Conservation (phyloP, 768 basidiomycete genomes). For the Rhodotorula babjevae region DNA sequence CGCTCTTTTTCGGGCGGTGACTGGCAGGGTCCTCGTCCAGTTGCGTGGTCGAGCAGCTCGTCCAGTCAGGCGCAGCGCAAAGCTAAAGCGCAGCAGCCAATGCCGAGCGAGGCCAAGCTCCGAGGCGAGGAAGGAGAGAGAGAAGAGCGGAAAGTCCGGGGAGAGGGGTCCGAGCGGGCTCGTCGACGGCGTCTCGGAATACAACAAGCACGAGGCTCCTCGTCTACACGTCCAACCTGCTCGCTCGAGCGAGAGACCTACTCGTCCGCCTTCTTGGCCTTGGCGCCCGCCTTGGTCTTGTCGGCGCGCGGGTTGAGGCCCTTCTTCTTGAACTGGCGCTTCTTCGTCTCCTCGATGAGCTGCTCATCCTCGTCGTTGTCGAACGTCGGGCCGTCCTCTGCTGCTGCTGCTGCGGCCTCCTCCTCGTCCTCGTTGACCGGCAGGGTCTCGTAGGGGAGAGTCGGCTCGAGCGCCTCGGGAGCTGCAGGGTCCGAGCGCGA, state of each 20-base stretch:
- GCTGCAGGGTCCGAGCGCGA: slow-evolving; percentile 36
- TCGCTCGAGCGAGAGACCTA: background rate
- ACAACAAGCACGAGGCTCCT: background rate
- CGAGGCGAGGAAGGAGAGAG: too few species aligned
- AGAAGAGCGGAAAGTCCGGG: too few species aligned
- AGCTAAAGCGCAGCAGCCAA: too few species aligned
- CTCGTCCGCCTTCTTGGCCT: slow-evolving; percentile 13
- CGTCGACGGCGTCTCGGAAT: too few species aligned
- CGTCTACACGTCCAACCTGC: background rate
- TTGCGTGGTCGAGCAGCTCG: too few species aligned
- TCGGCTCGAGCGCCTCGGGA: slow-evolving; percentile 42
- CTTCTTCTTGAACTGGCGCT: slow-evolving; percentile 51
- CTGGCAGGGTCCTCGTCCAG: too few species aligned
- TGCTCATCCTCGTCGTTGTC: slow-evolving; percentile 69
- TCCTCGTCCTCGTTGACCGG: slow-evolving; percentile 49
- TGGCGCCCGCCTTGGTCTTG: slow-evolving; percentile 35
- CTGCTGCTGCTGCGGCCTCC: slow-evolving; percentile 36
- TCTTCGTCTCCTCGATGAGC: slow-evolving; percentile 71
- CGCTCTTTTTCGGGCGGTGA: too few species aligned
- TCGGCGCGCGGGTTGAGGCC: slow-evolving; percentile 47
- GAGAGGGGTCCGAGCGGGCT: too few species aligned
- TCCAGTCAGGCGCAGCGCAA: too few species aligned
- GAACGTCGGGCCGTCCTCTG: slow-evolving; percentile 51
- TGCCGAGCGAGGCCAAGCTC: too few species aligned
- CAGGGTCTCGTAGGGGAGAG: slow-evolving; percentile 45